A percentile compares a stretch with the other conserved stretches of the same genome.
These are phyloP conservation scores for Avena eriantha DNA, from an alignment of 176 grass and related monocot genomes.

Conservation along the genomic window DNA sequence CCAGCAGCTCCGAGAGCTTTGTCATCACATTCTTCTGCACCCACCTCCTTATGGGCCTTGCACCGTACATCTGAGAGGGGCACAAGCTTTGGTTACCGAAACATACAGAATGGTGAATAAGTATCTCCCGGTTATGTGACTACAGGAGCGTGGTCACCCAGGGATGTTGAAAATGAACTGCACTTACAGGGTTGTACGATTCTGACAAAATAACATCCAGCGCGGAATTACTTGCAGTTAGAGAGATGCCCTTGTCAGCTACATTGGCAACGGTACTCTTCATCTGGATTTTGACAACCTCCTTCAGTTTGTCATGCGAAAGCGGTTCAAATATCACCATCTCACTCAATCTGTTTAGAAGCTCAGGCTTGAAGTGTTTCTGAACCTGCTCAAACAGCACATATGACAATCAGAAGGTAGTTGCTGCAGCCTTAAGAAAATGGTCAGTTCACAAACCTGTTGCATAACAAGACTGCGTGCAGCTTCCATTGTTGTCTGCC, in stretches of 20 bases:
- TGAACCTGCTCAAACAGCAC: conserved; percentile 2
- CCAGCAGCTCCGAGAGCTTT: not conserved
- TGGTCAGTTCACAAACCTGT: conserved; percentile 13
- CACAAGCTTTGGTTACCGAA: not conserved
- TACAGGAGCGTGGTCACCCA: not conserved
- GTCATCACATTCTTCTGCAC: conserved; percentile 15
- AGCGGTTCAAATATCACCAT: conserved; percentile 22
- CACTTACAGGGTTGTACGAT: conserved; percentile 22
- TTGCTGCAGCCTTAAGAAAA: not conserved
- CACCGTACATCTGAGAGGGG: not conserved
- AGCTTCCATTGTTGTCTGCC: conserved; percentile 13
- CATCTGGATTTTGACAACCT: conserved; percentile 12
- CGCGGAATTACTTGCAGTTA: not conserved
- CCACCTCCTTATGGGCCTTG: conserved; percentile 28
- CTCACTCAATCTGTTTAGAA: conserved; percentile 27
- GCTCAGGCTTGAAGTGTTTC: conserved; percentile 27
- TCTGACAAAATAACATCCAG: conserved; percentile 5
- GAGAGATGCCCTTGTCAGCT: conserved; percentile 25
- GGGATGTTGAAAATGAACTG: not conserved
- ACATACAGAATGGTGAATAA: not conserved
- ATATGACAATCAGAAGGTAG: not conserved
- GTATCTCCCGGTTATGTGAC: not conserved
- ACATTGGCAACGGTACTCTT: conserved; percentile 5
- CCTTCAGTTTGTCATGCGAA: conserved; percentile 22
- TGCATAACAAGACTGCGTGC: not conserved